Base-by-base conservation (phyloP, 352 stramenopile genomes). In the Phytophthora quininea region DNA sequence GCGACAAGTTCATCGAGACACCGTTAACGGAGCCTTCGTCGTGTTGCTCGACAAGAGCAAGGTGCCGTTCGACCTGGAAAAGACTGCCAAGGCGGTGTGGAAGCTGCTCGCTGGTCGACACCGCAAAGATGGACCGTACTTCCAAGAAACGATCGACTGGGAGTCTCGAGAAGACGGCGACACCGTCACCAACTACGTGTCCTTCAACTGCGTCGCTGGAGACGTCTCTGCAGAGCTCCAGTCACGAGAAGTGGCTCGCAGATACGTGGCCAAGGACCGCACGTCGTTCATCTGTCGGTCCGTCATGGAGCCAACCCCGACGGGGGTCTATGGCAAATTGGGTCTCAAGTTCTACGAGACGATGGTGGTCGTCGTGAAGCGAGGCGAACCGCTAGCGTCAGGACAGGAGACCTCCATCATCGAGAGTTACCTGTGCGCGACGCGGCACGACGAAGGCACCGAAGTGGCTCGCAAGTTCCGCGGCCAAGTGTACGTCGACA, bases 11-110 rank as follows among this genome's bases (percentile, higher is more conserved):
- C 54, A 68, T 14, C 51, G 58, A 33, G 35, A 71, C 19, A 45
- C 58, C 5, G 56, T 65, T 8, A 65, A 70, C 10, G 67, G 68
- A 0, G 29, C 63, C 1, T 59, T 74, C 24, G 54, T 69, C 7
- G 53, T 65, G 19, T 62, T 79, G 15, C 32, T 76, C 1, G 71
- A 76, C 40, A 76, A 67, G 46, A 70, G 69, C 35, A 57, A 68
- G 31, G 59, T 79, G 14, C 71, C 71, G 6, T 79, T 79, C 43
- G 62, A 59, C 3, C 12, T 76, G 45, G 2, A 67, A 4, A 67
- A 67, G 27, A 74, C 67, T 4, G 58, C 67, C 9, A 57, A 57
- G 8, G 71, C 67, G 2, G 47, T 74, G 5, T 76, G 71, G 71
- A 73, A 73, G 32, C 30, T 73, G 40, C 53, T 73, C 9, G 37